Conservation (phyloP, 805 yeast species). For the Yamadazyma kitorensis region DNA sequence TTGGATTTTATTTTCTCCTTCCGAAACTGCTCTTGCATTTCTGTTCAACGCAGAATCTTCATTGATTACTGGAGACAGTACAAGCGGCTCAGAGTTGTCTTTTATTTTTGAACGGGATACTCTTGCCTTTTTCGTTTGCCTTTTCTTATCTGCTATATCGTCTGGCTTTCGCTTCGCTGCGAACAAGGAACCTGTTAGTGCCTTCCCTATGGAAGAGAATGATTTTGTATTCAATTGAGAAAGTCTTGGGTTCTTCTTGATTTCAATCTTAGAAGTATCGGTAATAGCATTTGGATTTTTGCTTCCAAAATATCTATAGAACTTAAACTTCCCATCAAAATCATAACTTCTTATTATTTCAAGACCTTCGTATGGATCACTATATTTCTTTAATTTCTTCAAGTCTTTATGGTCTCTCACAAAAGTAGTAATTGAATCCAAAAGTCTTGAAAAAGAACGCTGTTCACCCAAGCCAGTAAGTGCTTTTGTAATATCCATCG, state of each 20-base stretch:
- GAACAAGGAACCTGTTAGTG: conserved; percentile 21
- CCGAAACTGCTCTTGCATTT: too few species aligned
- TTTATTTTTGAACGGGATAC: too few species aligned
- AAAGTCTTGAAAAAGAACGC: conserved; percentile 49
- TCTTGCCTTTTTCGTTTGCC: too few species aligned
- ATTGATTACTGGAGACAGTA: too few species aligned
- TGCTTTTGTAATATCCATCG: conserved; percentile 48
- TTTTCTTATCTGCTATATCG: background rate
- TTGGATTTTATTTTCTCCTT: too few species aligned
- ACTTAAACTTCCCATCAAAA: conserved; percentile 70
- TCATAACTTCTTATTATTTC: conserved; percentile 61
- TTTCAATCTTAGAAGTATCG: too few species aligned
- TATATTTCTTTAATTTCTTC: conserved; percentile 23
- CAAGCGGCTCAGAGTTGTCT: too few species aligned
- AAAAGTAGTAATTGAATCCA: conserved; percentile 48
- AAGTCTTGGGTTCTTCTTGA: background rate
- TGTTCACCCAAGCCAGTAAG: conserved; percentile 56
- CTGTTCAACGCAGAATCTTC: too few species aligned
- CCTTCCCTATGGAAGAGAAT: conserved; percentile 21
- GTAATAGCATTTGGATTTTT: too few species aligned
- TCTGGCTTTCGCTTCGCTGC: conserved; percentile 15
- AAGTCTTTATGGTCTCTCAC: conserved; percentile 25
- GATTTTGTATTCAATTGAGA: conserved; percentile 14
- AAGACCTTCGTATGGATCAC: conserved; percentile 25
- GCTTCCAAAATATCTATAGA: conserved; percentile 57